These are phyloP conservation scores for Aspergillus biplanus DNA, from an alignment of 495 filamentous ascomycete species.

Conservation along the genomic window DNA sequence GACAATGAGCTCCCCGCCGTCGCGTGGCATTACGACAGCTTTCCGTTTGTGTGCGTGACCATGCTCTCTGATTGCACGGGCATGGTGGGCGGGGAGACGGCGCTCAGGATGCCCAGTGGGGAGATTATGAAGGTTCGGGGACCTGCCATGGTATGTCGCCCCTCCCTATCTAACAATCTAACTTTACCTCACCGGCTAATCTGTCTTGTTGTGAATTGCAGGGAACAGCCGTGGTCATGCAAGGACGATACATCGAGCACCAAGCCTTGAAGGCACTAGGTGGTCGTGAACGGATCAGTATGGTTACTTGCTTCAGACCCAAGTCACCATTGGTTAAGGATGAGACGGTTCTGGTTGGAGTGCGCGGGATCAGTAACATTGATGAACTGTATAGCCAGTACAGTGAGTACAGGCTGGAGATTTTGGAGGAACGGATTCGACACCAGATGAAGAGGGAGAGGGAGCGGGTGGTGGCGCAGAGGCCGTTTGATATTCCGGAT, in stretches of 20 bases:
- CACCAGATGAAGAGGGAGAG: conserved; percentile 36
- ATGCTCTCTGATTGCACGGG: conserved; percentile 73
- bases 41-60: conserved; percentile 76
- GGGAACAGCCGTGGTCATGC: conserved; percentile 70
- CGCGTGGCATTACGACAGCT: conserved; percentile 74
- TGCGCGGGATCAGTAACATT: conserved; percentile 64
- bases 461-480: conserved; percentile 6
- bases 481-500: neutral
- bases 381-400: conserved; percentile 70
- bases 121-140: conserved; percentile 70
- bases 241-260: conserved; percentile 74
- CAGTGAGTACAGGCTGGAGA: conserved; percentile 68
- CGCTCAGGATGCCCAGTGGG: conserved; percentile 59
- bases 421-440: conserved; percentile 60
- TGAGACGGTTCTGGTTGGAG: conserved; percentile 64
- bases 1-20: conserved; percentile 53
- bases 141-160: conserved; percentile 65
- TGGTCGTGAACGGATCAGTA: conserved; percentile 68
- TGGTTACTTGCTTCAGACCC: conserved; percentile 73
- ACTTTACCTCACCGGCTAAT: too few species aligned
- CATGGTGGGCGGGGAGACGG: conserved; percentile 78
- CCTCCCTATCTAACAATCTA: too few species aligned
- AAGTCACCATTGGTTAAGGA: conserved; percentile 58
- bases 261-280: conserved; percentile 66
- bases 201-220: conserved; percentile 22